Percentiles rank a stretch among this genome's conserved stretches.
These are phyloP conservation scores for Mollisia scopiformis DNA, from an alignment of 2,329 filamentous ascomycete species.

Conservation along the genomic window DNA sequence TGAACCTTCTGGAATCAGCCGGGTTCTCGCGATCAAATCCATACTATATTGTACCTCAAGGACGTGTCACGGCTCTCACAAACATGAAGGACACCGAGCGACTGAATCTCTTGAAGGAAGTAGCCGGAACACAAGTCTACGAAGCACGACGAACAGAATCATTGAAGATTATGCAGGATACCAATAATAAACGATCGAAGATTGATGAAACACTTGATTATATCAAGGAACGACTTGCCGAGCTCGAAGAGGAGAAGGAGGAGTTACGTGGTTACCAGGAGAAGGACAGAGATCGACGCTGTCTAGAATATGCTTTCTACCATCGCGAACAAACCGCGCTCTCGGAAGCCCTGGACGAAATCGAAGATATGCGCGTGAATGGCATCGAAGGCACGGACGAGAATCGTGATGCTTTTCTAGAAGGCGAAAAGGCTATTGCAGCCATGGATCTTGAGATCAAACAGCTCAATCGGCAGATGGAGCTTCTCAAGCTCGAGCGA, in stretches of 20 bases:
- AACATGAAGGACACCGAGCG: conserved; percentile 98
- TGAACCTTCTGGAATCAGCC: conserved; percentile 92
- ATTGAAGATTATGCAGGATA: conserved; percentile 95
- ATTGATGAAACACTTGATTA: conserved; percentile 92
- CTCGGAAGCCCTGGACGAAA: conserved; percentile 74
- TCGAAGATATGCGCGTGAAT: conserved; percentile 80
- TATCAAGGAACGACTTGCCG: conserved; percentile 85
- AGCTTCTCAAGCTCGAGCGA: conserved; percentile 83
- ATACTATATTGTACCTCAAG: conserved; percentile 98
- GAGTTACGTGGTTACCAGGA: conserved; percentile 93
- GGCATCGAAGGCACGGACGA: conserved; percentile 85
- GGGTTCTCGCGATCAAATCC: conserved; percentile 97
- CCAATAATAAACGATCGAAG: conserved; percentile 90
- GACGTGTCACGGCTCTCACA: conserved; percentile 90
- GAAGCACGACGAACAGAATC: conserved; percentile 90
- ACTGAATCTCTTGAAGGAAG: conserved; percentile 89
- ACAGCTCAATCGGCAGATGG: conserved; percentile 78
- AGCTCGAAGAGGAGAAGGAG: conserved; percentile 96
- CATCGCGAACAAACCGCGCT: conserved; percentile 85
- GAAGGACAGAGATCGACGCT: conserved; percentile 88
- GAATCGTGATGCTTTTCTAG: conserved; percentile 74
- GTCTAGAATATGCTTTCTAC: conserved; percentile 93
- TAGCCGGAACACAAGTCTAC: conserved; percentile 97
- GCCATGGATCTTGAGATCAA: conserved; percentile 79
- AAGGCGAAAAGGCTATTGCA: conserved; percentile 78